phyloP scores from a whole-genome alignment of 176 grass and related monocot species.

The Oryza officinalis region DNA sequence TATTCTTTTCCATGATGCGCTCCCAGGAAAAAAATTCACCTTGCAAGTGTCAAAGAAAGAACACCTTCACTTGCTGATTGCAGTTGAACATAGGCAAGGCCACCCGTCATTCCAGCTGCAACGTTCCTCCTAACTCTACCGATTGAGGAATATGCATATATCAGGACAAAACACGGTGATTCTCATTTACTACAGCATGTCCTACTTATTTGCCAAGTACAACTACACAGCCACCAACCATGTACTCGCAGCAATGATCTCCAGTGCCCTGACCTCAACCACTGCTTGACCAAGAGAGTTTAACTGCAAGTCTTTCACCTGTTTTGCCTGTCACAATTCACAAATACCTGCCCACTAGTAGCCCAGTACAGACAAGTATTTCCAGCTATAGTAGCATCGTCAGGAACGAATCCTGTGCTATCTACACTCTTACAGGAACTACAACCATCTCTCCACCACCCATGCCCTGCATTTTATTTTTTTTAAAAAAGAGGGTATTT shows the following conservation, averaged over 20 bases:
- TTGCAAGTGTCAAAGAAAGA: slow-evolving; percentile 16
- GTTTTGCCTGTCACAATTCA: slow-evolving; percentile 89
- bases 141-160: slow-evolving; percentile 39
- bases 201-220: slow-evolving; percentile 93
- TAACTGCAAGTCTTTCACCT: too few species aligned
- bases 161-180: slow-evolving; percentile 19
- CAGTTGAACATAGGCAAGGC: slow-evolving; percentile 78
- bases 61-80: slow-evolving; percentile 7
- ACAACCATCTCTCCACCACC: slow-evolving; percentile 95
- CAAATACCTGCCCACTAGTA: slow-evolving; percentile 94
- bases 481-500: not conserved
- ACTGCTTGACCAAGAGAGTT: slow-evolving; percentile 91
- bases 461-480: slow-evolving; percentile 61
- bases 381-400: slow-evolving; percentile 96
- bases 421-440: slow-evolving; percentile 60
- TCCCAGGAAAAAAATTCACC: too few species aligned
- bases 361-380: slow-evolving; percentile 99
- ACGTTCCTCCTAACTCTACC: slow-evolving; percentile 92
- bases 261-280: slow-evolving; percentile 84
- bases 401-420: slow-evolving; percentile 79
- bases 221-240: slow-evolving; percentile 98
- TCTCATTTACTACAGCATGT: not conserved
- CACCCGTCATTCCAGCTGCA: slow-evolving; percentile 98
- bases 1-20: not conserved
- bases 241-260: slow-evolving; percentile 99